phyloP scores from a whole-genome alignment of 495 filamentous ascomycete species.

The Aspergillus nidulans region DNA sequence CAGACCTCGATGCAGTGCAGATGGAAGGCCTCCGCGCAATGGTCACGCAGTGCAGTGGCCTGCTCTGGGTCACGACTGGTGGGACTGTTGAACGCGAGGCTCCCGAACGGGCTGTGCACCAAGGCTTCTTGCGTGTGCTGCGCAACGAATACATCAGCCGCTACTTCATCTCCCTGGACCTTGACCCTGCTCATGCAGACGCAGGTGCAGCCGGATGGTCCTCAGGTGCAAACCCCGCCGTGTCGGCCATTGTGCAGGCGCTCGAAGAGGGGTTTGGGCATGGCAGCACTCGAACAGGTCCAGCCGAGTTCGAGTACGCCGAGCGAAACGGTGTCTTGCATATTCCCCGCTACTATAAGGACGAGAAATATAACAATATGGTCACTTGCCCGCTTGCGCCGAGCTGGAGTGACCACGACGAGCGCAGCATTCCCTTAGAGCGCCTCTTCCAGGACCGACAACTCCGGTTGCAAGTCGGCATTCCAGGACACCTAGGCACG shows the following conservation, averaged over 20 bases:
- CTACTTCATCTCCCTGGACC: neutral
- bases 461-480: neutral
- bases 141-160: neutral
- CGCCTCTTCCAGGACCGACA: too few species aligned
- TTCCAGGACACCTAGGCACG: slow-evolving; percentile 11
- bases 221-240: too few species aligned
- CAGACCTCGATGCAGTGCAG: too few species aligned
- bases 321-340: neutral
- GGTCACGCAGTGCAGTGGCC: neutral
- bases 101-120: neutral
- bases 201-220: too few species aligned
- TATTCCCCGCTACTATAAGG: neutral
- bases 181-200: neutral
- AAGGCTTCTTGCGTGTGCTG: neutral
- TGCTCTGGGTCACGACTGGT: neutral
- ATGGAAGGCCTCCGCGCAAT: too few species aligned
- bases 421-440: neutral
- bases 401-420: too few species aligned
- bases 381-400: neutral
- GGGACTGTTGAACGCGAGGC: neutral
- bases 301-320: neutral
- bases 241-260: too few species aligned
- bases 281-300: too few species aligned
- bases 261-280: too few species aligned
- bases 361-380: neutral